A percentile compares a stretch with the other conserved stretches of the same genome.
Conservation (phyloP, 495 filamentous ascomycete species). For the Lepraria neglecta region DNA sequence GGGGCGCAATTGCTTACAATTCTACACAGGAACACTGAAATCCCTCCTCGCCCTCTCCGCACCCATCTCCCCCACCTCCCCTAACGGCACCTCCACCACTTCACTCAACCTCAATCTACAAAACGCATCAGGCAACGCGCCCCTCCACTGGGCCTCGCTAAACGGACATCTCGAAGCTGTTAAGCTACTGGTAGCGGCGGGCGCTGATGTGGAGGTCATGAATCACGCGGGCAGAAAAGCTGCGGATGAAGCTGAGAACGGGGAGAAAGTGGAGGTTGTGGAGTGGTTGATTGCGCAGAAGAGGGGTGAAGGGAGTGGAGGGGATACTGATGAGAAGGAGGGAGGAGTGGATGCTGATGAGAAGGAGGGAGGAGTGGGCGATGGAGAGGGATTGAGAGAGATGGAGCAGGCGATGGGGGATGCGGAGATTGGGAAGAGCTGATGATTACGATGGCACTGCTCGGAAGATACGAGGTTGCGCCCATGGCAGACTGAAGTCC, state of each 20-base stretch:
- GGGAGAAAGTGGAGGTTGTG: neutral
- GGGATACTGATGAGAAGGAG: neutral
- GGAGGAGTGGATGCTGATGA: neutral
- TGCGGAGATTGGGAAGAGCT: neutral
- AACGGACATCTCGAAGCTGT: conserved; percentile 79
- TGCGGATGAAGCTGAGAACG: conserved; percentile 60
- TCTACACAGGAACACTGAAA: conserved; percentile 43
- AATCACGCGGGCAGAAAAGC: conserved; percentile 83
- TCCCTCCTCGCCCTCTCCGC: conserved; percentile 41
- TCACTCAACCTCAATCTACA: conserved; percentile 33
- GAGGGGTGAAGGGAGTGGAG: neutral
- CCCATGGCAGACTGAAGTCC: too few relatives aligned
- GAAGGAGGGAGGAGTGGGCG: neutral
- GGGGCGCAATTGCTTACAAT: conserved; percentile 19
- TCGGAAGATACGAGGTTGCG: too few relatives aligned
- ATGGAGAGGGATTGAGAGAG: neutral
- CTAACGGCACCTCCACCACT: conserved; percentile 22
- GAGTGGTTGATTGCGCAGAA: neutral
- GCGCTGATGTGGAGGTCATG: conserved; percentile 64
- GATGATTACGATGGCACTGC: too few relatives aligned
- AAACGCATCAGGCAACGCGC: conserved; percentile 79
- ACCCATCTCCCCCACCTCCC: conserved; percentile 28
- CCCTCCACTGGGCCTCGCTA: conserved; percentile 85
- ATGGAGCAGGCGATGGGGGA: neutral
- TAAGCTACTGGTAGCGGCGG: conserved; percentile 63